Conservation (phyloP, 176 grass and related monocot species). For the Avena insularis region DNA sequence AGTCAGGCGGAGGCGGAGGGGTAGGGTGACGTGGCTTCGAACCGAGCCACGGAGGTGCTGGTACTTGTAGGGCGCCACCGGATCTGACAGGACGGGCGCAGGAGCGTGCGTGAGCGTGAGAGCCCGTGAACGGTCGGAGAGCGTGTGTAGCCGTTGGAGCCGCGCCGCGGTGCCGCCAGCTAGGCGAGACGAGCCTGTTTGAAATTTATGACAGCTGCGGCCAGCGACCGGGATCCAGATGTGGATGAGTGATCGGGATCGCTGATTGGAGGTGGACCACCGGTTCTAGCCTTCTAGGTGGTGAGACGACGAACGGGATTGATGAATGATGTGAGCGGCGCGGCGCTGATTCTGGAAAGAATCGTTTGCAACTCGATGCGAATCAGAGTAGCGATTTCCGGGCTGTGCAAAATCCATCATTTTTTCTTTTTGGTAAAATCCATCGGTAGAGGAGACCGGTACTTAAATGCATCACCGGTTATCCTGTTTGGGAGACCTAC, state of each 20-base stretch:
- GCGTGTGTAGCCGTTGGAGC: constrained; percentile 13
- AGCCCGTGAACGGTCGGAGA: constrained; percentile 4
- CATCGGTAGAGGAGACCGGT: no score
- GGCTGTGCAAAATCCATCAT: no score
- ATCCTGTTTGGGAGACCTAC: no score
- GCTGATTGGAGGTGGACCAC: constrained; percentile 3
- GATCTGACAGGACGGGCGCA: no score
- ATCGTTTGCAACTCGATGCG: background rate
- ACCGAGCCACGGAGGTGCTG: background rate
- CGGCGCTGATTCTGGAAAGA: background rate
- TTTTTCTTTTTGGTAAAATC: no score
- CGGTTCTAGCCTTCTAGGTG: background rate
- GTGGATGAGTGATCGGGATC: background rate
- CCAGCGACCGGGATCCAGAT: background rate
- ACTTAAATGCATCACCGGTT: no score
- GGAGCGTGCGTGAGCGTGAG: background rate
- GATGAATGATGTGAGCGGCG: background rate
- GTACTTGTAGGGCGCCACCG: background rate
- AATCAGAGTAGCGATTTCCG: background rate
- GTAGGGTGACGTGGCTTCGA: constrained; percentile 1
- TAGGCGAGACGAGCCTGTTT: background rate
- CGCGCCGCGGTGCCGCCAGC: background rate
- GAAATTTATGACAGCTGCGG: background rate
- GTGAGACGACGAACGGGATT: background rate
- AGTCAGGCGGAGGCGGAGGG: background rate